These are phyloP conservation scores for Chlorella sp. DNA, from an alignment of 139 green algal genomes.

Conservation along the genomic window DNA sequence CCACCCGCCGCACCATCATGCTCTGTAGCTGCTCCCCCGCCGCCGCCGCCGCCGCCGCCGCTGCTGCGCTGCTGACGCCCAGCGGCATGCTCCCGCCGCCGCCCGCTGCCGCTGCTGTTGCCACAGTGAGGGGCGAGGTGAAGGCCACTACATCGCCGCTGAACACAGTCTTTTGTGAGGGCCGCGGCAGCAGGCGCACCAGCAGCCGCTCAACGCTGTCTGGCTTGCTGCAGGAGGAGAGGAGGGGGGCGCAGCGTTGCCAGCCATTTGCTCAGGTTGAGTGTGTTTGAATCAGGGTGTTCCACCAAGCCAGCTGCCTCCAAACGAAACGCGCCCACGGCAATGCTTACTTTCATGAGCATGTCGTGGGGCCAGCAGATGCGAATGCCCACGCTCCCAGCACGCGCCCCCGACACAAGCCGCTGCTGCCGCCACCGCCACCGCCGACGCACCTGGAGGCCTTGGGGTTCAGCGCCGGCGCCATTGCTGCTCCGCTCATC, in stretches of 20 bases:
- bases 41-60: background rate
- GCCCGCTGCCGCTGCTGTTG: conserved; percentile 30
- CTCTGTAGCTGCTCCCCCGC: background rate
- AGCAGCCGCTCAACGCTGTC: conserved; percentile 64
- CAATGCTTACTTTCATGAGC: too few relatives aligned
- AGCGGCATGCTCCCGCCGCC: background rate
- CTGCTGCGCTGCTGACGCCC: conserved; percentile 16
- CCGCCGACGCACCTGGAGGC: conserved; percentile 15
- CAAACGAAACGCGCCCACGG: too few relatives aligned
- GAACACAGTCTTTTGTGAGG: conserved; percentile 46
- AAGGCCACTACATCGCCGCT: conserved; percentile 76
- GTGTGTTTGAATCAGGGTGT: background rate
- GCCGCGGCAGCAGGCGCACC: conserved; percentile 67
- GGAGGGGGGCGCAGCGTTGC: background rate
- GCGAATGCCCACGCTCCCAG: too few relatives aligned
- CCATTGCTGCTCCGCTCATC: conserved; percentile 60
- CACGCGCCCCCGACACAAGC: too few relatives aligned
- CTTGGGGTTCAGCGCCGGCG: conserved; percentile 63
- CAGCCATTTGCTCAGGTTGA: background rate
- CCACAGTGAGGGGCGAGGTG: conserved; percentile 8
- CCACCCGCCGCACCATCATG: conserved; percentile 78
- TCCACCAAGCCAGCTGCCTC: too few relatives aligned
- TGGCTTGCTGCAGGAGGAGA: conserved; percentile 18
- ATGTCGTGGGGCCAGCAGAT: too few relatives aligned
- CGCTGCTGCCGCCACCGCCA: background rate